Evolutionary conservation across 345 rosid genomes (phyloP), one percentile per base, ranked within the genome.

Genomic region (Rhodamnia argentea): DNA sequence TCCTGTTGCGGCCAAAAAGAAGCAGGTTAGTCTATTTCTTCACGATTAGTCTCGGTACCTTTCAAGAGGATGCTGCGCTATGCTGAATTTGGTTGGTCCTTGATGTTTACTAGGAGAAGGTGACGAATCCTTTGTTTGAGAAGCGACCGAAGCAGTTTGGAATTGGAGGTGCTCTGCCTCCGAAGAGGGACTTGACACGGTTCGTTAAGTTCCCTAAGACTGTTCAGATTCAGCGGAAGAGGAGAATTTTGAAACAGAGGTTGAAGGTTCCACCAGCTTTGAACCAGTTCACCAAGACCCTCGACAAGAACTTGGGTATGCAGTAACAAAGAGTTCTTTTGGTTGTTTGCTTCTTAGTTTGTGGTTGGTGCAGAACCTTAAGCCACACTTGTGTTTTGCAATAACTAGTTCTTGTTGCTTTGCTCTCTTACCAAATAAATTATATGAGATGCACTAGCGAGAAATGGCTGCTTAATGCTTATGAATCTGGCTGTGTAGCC

Each of bases 251-350:
- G 51, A 95, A 89, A 91, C 96, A 92, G 88, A 91, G 99, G 83
- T 88, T 96, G 90, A 96, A 96, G 95, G 98, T 96, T 57, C 98
- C 99, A 5, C 98, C 98, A 3, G 93, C 98, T 37, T 88, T 95
- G 82, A 95, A 94, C 86, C 98, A 95, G 88, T 96, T 95, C 90
- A 96, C 98, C 82, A 96, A 96, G 92, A 92, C 99, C 29, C 95
- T 95, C 20, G 99, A 96, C 92, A 96, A 95, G 92, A 94, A 94
- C 76, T 93, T 94, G 7, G 99, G 99, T 95, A 87, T 62, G 86
- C 40, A 11, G 12, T 26, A 10, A 29, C 29, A 22, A 52, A 83
- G 32, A 13, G 8, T 32, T 5, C 2, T 51, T 83, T 16, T 53
- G 47, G n/a, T 32, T 53, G 24, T 83, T 26, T 53, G 60, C 32